phyloP scores from a whole-genome alignment of 345 rosid species.

The Clausena lansium region DNA sequence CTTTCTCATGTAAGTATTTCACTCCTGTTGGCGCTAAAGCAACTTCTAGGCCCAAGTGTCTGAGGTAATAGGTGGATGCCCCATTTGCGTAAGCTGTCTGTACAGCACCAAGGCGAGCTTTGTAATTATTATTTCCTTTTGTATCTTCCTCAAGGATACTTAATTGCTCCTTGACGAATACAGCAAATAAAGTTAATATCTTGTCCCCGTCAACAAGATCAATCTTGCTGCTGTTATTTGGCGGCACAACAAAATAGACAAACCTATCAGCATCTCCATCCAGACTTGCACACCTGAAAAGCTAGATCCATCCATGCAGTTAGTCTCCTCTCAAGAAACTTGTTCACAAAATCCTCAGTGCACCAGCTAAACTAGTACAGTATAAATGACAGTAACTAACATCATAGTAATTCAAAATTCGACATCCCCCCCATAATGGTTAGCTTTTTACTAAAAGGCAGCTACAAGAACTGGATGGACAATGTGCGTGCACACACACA shows the following conservation, averaged over 20 bases:
- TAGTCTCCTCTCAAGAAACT: constrained; percentile 9
- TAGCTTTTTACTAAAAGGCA: not conserved
- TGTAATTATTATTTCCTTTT: constrained; percentile 20
- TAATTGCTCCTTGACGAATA: constrained; percentile 78
- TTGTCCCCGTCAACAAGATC: constrained; percentile 92
- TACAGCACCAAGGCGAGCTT: constrained; percentile 65
- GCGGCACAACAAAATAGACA: constrained; percentile 60
- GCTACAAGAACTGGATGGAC: not conserved
- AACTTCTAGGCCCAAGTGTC: constrained; percentile 63
- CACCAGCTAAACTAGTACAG: not conserved
- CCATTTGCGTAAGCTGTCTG: constrained; percentile 99
- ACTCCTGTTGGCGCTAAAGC: constrained; percentile 84
- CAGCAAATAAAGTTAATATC: constrained; percentile 80
- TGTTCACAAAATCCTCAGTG: not conserved
- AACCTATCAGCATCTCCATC: constrained; percentile 97
- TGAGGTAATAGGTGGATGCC: constrained; percentile 79
- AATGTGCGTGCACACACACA: not conserved
- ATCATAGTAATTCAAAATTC: not conserved
- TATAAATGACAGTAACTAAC: not conserved
- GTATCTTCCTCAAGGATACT: constrained; percentile 38
- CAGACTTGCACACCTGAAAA: constrained; percentile 88
- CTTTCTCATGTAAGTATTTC: constrained; percentile 78
- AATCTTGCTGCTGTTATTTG: constrained; percentile 40
- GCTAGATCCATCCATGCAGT: constrained; percentile 36
- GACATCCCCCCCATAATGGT: not conserved